Conservation (phyloP, 768 basidiomycete species). For the Mycena epipterygia region DNA sequence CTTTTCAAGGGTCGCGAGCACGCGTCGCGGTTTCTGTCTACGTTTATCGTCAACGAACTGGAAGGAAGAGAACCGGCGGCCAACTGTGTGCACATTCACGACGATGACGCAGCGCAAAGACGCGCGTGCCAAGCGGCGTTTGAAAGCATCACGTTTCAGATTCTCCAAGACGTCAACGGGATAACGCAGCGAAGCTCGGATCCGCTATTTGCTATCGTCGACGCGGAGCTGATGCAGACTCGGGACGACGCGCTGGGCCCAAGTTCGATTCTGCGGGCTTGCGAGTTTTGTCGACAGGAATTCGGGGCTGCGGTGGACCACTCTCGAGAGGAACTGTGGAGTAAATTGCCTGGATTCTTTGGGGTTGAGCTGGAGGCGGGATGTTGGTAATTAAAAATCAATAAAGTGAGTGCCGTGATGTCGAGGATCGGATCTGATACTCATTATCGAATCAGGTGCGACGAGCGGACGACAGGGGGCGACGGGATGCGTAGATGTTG, state of each 20-base stretch:
- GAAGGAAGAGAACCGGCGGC: constrained; percentile 71
- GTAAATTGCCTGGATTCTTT: constrained; percentile 75
- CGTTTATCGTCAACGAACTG: constrained; percentile 81
- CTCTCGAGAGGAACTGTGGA: constrained; percentile 76
- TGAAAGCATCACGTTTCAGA: constrained; percentile 80
- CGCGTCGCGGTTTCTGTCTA: constrained; percentile 79
- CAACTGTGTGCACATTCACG: constrained; percentile 64
- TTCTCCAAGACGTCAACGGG: constrained; percentile 81
- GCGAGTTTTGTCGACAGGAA: constrained; percentile 74
- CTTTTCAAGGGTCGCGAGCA: constrained; percentile 80
- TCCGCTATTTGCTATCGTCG: constrained; percentile 78
- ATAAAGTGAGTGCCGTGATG: no score
- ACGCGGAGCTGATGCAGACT: constrained; percentile 76
- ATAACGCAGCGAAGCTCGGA: constrained; percentile 77
- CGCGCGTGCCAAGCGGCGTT: constrained; percentile 79
- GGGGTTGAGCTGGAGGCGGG: constrained; percentile 55
- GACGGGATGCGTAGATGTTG: not conserved
- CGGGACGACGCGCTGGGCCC: constrained; percentile 62
- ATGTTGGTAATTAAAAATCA: constrained; percentile 42
- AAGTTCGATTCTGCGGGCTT: constrained; percentile 65
- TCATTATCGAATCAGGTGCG: no score
- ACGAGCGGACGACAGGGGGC: no score
- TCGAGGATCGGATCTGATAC: no score
- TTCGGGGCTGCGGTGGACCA: constrained; percentile 72
- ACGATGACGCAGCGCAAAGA: constrained; percentile 57